A percentile compares a stretch with the other conserved stretches of the same genome.
Evolutionary conservation across 139 green algal species (phyloP).

Genomic region (Eudorina sp.): DNA sequence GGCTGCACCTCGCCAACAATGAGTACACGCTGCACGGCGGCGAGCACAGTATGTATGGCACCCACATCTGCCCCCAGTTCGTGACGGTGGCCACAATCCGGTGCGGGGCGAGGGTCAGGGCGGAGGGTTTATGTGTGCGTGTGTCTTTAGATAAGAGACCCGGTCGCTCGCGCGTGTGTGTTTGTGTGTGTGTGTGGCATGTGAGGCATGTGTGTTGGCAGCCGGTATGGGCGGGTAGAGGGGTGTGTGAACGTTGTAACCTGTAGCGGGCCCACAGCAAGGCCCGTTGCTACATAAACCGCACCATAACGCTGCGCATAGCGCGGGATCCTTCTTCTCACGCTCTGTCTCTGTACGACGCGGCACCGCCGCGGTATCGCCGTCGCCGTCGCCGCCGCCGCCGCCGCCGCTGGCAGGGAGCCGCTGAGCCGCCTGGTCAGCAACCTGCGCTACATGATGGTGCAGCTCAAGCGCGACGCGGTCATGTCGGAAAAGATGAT

Average conservation of each 20-base stretch:
- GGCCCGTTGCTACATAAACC: no score
- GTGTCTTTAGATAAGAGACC: no score
- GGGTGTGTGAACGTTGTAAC: no score
- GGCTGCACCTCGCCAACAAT: background rate
- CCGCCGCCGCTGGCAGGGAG: background rate
- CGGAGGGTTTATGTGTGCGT: background rate
- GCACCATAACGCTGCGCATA: no score
- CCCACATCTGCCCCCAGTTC: slow-evolving; percentile 34
- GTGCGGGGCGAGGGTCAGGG: background rate
- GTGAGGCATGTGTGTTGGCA: no score
- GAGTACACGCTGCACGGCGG: slow-evolving; percentile 40
- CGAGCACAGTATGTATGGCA: background rate
- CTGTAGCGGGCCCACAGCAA: no score
- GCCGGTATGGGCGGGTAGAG: no score
- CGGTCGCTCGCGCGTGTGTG: no score
- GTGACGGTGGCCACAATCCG: slow-evolving; percentile 20
- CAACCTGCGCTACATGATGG: slow-evolving; percentile 18
- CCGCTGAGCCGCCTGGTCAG: background rate
- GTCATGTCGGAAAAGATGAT: background rate
- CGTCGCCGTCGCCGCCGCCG: background rate
- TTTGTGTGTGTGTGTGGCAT: no score
- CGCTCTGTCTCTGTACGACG: no score
- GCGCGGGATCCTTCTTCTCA: no score
- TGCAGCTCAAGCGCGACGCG: background rate
- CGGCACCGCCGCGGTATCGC: no score